These are phyloP conservation scores for Fusarium graminum DNA, from an alignment of 2,329 filamentous ascomycete species.

Conservation along the genomic window DNA sequence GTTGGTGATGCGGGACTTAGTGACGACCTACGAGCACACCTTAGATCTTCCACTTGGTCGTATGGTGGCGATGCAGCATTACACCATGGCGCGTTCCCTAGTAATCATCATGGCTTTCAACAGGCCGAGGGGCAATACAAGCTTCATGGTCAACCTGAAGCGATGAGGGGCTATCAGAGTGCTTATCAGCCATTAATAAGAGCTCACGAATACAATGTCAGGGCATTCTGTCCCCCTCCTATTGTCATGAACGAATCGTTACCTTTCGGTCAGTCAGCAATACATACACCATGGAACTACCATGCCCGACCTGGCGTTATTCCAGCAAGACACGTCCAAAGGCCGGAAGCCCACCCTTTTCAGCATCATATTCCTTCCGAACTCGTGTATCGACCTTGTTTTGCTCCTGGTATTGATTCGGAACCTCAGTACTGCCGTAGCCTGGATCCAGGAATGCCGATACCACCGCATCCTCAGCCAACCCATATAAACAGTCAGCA, in stretches of 20 bases:
- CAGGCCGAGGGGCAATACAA: constrained; percentile 33
- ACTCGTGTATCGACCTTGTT: constrained; percentile 24
- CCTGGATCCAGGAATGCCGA: constrained; percentile 15
- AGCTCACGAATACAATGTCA: constrained; percentile 55
- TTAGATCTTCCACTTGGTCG: constrained; percentile 35
- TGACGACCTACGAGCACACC: constrained; percentile 31
- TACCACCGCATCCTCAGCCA: constrained; percentile 22
- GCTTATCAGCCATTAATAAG: constrained; percentile 53
- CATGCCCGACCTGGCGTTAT: constrained; percentile 18
- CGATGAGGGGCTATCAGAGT: constrained; percentile 36
- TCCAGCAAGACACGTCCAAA: constrained; percentile 28
- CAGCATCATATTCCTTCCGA: constrained; percentile 30
- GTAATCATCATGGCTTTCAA: constrained; percentile 28
- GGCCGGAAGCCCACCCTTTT: constrained; percentile 26
- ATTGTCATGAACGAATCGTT: constrained; percentile 50
- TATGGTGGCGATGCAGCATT: constrained; percentile 26
- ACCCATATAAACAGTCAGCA: constrained; percentile 35
- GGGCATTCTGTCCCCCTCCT: constrained; percentile 56
- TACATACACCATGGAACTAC: constrained; percentile 45
- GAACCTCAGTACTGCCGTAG: constrained; percentile 23
- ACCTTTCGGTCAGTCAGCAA: constrained; percentile 50
- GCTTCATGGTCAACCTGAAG: constrained; percentile 33
- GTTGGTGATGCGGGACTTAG: constrained; percentile 26
- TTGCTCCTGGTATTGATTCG: constrained; percentile 19
- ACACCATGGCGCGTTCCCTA: constrained; percentile 31